phyloP scores from a whole-genome alignment of 2,329 filamentous ascomycete genomes.

The Clarireedia hainanense region DNA sequence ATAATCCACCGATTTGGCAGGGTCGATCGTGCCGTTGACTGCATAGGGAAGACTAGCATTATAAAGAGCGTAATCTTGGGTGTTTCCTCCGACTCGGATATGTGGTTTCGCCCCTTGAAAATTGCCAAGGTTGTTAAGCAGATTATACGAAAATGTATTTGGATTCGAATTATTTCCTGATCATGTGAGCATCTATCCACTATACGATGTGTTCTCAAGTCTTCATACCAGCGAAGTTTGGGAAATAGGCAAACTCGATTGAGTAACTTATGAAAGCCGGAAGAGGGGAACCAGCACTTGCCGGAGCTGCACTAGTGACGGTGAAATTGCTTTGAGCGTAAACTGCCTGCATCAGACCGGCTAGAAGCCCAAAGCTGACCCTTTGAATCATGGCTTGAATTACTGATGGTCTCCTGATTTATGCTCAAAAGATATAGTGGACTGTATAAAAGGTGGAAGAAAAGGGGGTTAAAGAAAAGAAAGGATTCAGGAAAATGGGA shows the following conservation, averaged over 20 bases:
- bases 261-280: conserved; percentile 44
- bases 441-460: too few relatives aligned
- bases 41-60: conserved; percentile 43
- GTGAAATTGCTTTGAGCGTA: conserved; percentile 5
- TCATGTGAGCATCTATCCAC: background rate
- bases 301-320: conserved; percentile 10
- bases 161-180: conserved; percentile 44
- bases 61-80: conserved; percentile 57
- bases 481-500: background rate
- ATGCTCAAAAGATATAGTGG: background rate
- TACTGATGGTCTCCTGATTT: background rate
- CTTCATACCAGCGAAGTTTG: conserved; percentile 31
- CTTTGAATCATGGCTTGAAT: background rate
- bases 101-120: conserved; percentile 49
- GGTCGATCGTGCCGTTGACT: conserved; percentile 45
- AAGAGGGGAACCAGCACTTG: conserved; percentile 17
- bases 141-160: conserved; percentile 52
- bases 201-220: background rate
- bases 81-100: conserved; percentile 59
- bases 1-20: conserved; percentile 46
- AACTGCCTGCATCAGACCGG: background rate
- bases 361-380: background rate
- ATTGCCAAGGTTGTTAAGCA: conserved; percentile 48
- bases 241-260: conserved; percentile 44
- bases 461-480: too few relatives aligned